A percentile compares a stretch with the other conserved stretches of the same genome.
These are phyloP conservation scores for Verbena officinalis DNA, from an alignment of 257 asterid species.

Conservation along the genomic window DNA sequence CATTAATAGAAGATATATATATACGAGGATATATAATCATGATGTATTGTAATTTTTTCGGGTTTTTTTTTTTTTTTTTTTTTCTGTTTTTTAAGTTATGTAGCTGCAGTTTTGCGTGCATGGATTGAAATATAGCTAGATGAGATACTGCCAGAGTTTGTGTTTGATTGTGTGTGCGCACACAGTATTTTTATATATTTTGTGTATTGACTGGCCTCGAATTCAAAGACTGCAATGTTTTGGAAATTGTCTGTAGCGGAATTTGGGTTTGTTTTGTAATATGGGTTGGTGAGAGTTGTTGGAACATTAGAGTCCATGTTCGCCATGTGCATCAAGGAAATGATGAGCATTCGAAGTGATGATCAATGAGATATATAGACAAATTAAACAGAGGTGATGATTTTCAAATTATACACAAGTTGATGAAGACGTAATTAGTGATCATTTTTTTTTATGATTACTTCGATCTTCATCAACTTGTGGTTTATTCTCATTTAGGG, in stretches of 20 bases:
- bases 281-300: slow-evolving; percentile 33
- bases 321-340: slow-evolving; percentile 12
- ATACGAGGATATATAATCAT: neutral
- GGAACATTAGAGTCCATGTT: slow-evolving; percentile 4
- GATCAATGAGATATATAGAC: too few relatives aligned
- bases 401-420: too few relatives aligned
- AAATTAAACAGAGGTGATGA: too few relatives aligned
- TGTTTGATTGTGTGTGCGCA: neutral
- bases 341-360: neutral
- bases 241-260: neutral
- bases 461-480: too few relatives aligned
- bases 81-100: neutral
- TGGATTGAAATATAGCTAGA: too few relatives aligned
- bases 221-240: neutral
- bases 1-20: neutral
- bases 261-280: neutral
- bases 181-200: too few relatives aligned
- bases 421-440: too few relatives aligned
- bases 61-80: neutral
- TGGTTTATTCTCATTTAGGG: too few relatives aligned
- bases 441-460: too few relatives aligned
- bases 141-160: neutral
- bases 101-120: slow-evolving; percentile 24
- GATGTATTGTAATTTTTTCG: neutral
- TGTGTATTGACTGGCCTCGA: neutral